Evolutionary conservation across 129 eudicot species (phyloP).

Genomic region (Dittrichia graveolens): DNA sequence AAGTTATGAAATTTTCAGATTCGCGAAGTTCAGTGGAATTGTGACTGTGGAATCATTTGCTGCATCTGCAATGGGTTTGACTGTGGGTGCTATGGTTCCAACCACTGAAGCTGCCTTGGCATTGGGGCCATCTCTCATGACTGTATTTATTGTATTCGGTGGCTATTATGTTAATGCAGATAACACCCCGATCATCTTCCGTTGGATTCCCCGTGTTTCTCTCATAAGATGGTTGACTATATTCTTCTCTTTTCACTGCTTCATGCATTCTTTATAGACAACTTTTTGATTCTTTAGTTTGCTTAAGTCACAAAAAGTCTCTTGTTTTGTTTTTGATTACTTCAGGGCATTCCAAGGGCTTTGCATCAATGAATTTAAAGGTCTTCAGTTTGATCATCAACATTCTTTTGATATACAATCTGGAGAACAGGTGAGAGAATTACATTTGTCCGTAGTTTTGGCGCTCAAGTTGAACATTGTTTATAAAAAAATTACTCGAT

Average conservation of each 20-base stretch:
- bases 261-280: no score
- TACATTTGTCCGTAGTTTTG: slow-evolving; percentile 13
- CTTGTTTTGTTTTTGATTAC: slow-evolving; percentile 4
- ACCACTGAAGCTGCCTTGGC: slow-evolving; percentile 99
- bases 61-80: slow-evolving; percentile 98
- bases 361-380: slow-evolving; percentile 91
- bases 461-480: no score
- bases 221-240: slow-evolving; percentile 84
- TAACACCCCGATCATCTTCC: slow-evolving; percentile 92
- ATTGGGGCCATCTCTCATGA: slow-evolving; percentile 96
- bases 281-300: background rate
- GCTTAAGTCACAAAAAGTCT: background rate
- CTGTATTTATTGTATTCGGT: slow-evolving; percentile 94
- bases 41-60: slow-evolving; percentile 92
- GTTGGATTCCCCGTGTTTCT: slow-evolving; percentile 95
- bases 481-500: no score
- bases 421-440: slow-evolving; percentile 83
- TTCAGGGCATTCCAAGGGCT: slow-evolving; percentile 98
- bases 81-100: slow-evolving; percentile 97
- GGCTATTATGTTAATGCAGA: slow-evolving; percentile 95
- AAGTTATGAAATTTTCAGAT: slow-evolving; percentile 44
- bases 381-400: slow-evolving; percentile 84
- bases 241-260: background rate
- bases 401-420: slow-evolving; percentile 79
- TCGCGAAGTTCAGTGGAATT: slow-evolving; percentile 89